Base-by-base conservation (phyloP, 2,329 filamentous ascomycete genomes). In the Alternaria rosae region DNA sequence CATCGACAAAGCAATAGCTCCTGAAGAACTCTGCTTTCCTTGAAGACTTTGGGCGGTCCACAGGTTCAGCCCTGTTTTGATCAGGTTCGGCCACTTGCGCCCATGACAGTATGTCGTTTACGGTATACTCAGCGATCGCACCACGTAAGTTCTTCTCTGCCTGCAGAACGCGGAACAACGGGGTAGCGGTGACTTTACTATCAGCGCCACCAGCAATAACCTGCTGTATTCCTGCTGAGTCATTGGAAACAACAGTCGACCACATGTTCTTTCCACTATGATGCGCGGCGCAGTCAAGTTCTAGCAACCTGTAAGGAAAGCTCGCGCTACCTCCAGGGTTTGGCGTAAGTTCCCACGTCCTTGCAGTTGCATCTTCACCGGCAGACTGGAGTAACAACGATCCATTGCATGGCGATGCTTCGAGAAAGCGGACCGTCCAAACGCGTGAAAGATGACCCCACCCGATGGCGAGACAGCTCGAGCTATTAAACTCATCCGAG, bases 241-340 rank as follows among this genome's bases (percentile, higher is more conserved):
- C 35, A 11, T 44, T 30, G 17, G 54, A 64, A 2, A 73, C 56
- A 10, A 64, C 54, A 60, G 71, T 54, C 0, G 93, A 89, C 94
- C 94, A 98, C 7, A 98, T 89, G 74, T 97, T 93, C 78, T 97
- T 99, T 7, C 95, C 95, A 32, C 83, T 85, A 75, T 98, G 94
- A 62, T 88, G 86, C 3, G 86, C 83, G 52, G 88, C 86, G 8
- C 85, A 87, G 2, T 84, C 82, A 2, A 84, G 74, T 53, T 91
- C 85, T 12, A 78, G 78, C 44, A 93, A 76, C 6, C 68, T 78
- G 48, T 65, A 79, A 62, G 42, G 59, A 7, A 61, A 56, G 20
- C 6, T 30, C 30, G 45, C 7, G 41, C 50, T 58, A 21, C 57
- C 38, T 7, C 20, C 42, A 10, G 30, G 52, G 15, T 61, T 69